Percentiles rank a stretch among this genome's conserved stretches.
Evolutionary conservation across 1,284 basidiomycete genomes (phyloP).

Genomic region (Microbotryomycetes sp.): DNA sequence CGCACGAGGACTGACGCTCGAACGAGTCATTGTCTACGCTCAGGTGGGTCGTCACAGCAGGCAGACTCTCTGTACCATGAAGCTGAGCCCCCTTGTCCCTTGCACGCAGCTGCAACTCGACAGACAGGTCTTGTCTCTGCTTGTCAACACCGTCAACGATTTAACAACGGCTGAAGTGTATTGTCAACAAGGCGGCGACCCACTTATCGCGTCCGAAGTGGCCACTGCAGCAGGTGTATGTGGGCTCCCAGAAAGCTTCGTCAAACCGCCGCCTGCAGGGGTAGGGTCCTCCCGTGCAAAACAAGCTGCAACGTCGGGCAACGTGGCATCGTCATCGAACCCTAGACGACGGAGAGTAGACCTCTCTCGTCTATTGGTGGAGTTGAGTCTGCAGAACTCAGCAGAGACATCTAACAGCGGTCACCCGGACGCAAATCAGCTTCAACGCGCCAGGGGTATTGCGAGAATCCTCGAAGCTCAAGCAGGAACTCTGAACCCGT

Average conservation of each 20-base stretch:
- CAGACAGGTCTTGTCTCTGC: slow-evolving; percentile 56
- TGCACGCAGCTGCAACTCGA: slow-evolving; percentile 56
- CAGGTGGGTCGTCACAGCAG: slow-evolving; percentile 51
- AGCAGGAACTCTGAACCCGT: slow-evolving; percentile 64
- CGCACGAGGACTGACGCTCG: slow-evolving; percentile 53
- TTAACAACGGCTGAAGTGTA: slow-evolving; percentile 70
- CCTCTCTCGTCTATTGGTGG: slow-evolving; percentile 62
- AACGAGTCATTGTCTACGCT: slow-evolving; percentile 71
- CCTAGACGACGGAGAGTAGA: slow-evolving; percentile 46
- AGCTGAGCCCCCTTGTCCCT: neutral
- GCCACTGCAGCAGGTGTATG: slow-evolving; percentile 52
- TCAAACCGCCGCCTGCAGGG: too few relatives aligned
- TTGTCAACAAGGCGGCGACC: slow-evolving; percentile 62
- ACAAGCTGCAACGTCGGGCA: neutral
- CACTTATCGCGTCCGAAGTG: slow-evolving; percentile 57
- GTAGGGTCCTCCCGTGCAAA: too few relatives aligned
- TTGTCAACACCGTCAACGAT: slow-evolving; percentile 67
- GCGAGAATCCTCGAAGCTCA: slow-evolving; percentile 69
- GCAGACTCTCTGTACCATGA: neutral
- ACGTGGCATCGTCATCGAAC: neutral
- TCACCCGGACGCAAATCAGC: slow-evolving; percentile 30
- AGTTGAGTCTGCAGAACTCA: slow-evolving; percentile 64
- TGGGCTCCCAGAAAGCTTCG: too few relatives aligned
- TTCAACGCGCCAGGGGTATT: slow-evolving; percentile 46
- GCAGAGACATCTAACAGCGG: slow-evolving; percentile 46